These are phyloP conservation scores for Mycocentrospora acerina DNA, from an alignment of 2,329 filamentous ascomycete genomes.

Conservation along the genomic window DNA sequence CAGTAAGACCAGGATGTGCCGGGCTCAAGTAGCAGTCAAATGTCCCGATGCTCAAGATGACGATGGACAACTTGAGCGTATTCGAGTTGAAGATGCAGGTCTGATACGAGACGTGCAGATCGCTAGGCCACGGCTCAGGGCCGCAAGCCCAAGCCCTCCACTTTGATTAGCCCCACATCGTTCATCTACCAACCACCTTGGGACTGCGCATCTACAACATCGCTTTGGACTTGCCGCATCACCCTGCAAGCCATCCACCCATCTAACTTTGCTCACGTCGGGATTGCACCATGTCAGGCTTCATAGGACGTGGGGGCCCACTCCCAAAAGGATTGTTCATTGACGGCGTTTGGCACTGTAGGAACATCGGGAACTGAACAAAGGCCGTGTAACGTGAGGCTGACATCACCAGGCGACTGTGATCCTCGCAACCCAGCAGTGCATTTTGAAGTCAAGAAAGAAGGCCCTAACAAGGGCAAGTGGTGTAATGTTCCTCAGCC, in stretches of 20 bases:
- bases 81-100: no score
- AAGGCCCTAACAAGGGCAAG: slow-evolving; percentile 56
- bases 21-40: no score
- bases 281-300: slow-evolving; percentile 21
- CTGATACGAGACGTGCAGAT: no score
- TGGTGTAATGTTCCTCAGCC: slow-evolving; percentile 43
- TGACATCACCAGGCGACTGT: slow-evolving; percentile 52
- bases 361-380: slow-evolving; percentile 1
- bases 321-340: slow-evolving; percentile 20
- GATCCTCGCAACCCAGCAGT: slow-evolving; percentile 55
- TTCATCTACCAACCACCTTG: slow-evolving; percentile 1
- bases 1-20: no score
- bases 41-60: no score
- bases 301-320: slow-evolving; percentile 10
- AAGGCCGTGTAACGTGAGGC: background rate
- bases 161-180: slow-evolving; percentile 1
- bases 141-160: no score
- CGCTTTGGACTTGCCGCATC: background rate
- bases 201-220: slow-evolving; percentile 2
- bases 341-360: slow-evolving; percentile 33
- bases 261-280: background rate
- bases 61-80: no score
- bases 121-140: no score
- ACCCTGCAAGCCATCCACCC: no score
- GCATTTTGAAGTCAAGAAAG: slow-evolving; percentile 60